Base-by-base conservation (phyloP, 768 basidiomycete genomes). In the Auricularia heimuer region DNA sequence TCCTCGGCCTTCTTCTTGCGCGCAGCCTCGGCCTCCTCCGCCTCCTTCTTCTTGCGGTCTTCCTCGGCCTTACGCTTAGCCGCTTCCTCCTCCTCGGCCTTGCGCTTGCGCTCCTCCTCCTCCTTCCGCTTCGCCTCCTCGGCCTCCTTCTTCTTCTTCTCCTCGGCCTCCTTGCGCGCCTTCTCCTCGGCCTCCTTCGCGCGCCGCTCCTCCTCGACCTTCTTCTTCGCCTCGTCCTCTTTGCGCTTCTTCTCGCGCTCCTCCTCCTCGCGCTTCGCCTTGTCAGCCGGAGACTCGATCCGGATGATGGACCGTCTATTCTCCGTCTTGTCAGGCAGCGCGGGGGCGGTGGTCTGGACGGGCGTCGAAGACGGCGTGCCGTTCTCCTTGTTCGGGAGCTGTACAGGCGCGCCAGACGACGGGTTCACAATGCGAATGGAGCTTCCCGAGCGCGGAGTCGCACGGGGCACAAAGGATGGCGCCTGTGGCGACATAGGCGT, bases 101-200 rank as follows among this genome's bases (percentile, higher is more conserved):
- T 51, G 18, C 21, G 14, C 47, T 51, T 51, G 16, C 18, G 11
- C 47, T 16, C 47, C 47, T 51, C 10, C 47, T 51, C 18, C 47
- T 51, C 47, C 47, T 51, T 51, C 11, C 18, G 18, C 47, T 10
- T 18, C 14, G 61, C 34, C 24, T 24, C 62, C n/a, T 45, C 63
- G 37, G 63, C 67, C n/a, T 36, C 58, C 51, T 10, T 24, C 37
- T 45, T 36, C 39, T 54, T 34, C 4, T 12, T 4, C 44, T 54
- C 62, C 29, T 66, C 66, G 14, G 36, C 65, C 42, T 66, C 61
- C 33, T 65, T 36, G 44, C 58, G 65, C 39, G 62, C 39, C 63
- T 61, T 64, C 29, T 39, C 45, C n/a, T 66, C 64, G 21, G 60
- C 68, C 62, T 71, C 68, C 6, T 63, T 62, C 66, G 70, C 70